phyloP scores from a whole-genome alignment of 805 yeast genomes.

The Spathaspora sp. region DNA sequence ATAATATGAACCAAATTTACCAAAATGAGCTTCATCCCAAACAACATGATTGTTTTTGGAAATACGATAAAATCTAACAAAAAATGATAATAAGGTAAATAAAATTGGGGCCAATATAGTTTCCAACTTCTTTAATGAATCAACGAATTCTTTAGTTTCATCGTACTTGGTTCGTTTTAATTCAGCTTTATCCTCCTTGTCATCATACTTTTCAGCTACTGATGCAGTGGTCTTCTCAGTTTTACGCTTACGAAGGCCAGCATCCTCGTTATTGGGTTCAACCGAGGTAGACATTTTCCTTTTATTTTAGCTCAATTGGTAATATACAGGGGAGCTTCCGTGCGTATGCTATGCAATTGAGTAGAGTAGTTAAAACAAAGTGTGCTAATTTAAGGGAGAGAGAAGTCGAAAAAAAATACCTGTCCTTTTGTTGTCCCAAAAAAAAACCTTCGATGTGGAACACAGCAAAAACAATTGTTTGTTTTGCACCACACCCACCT shows the following conservation, averaged over 20 bases:
- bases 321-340: background rate
- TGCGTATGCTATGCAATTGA: background rate
- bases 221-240: background rate
- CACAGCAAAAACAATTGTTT: too few species aligned
- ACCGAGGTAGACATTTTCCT: conserved; percentile 23
- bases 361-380: too few species aligned
- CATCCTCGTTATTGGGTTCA: conserved; percentile 12
- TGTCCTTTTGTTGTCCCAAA: too few species aligned
- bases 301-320: background rate
- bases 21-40: conserved; percentile 93
- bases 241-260: conserved; percentile 17
- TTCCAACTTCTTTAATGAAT: conserved; percentile 26
- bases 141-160: conserved; percentile 24
- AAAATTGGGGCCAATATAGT: conserved; percentile 53
- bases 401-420: too few species aligned
- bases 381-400: too few species aligned
- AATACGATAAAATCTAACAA: conserved; percentile 58
- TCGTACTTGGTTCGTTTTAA: conserved; percentile 20
- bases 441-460: too few species aligned
- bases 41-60: conserved; percentile 58
- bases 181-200: conserved; percentile 11
- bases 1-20: conserved; percentile 80
- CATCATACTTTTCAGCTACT: conserved; percentile 5
- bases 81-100: conserved; percentile 67
- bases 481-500: too few species aligned